phyloP scores from a whole-genome alignment of 352 stramenopile species.

The Globisporangium paddicum region DNA sequence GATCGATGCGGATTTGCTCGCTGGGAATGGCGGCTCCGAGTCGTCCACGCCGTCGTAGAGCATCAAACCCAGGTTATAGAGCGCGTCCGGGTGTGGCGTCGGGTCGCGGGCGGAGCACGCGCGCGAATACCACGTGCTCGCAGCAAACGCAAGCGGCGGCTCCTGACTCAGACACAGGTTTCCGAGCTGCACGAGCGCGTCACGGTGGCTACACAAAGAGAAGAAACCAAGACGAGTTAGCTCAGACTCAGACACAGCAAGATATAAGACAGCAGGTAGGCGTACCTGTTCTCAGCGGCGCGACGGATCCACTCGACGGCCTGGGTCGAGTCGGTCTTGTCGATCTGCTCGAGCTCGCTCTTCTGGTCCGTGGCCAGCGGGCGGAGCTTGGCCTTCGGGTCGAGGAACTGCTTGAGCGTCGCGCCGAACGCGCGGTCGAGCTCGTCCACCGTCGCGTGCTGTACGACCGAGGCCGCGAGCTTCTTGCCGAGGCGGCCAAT shows the following conservation, averaged over 20 bases:
- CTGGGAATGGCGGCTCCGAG: constrained; percentile 54
- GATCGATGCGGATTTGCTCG: constrained; percentile 56
- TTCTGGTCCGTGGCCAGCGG: constrained; percentile 28
- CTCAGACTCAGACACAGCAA: neutral
- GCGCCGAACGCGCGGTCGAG: constrained; percentile 71
- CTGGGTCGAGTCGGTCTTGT: constrained; percentile 52
- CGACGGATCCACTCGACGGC: constrained; percentile 79
- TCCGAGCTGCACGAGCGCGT: constrained; percentile 76
- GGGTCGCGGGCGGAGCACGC: constrained; percentile 40
- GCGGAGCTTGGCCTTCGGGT: constrained; percentile 48
- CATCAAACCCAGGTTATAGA: constrained; percentile 84
- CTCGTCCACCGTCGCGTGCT: constrained; percentile 44
- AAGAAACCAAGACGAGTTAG: neutral
- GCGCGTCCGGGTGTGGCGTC: constrained; percentile 66
- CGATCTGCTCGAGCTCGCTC: constrained; percentile 14
- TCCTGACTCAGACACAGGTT: constrained; percentile 80
- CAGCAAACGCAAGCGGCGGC: constrained; percentile 62
- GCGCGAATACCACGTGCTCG: constrained; percentile 70
- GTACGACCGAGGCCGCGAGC: neutral
- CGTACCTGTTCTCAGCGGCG: constrained; percentile 56
- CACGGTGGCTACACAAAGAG: constrained; percentile 33
- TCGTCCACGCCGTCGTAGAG: constrained; percentile 72
- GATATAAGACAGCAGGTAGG: neutral
- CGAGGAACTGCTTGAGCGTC: constrained; percentile 62
- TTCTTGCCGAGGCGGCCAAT: constrained; percentile 21